These are phyloP conservation scores for Elsinoe ampelina DNA, from an alignment of 2,329 filamentous ascomycete species.

Conservation along the genomic window DNA sequence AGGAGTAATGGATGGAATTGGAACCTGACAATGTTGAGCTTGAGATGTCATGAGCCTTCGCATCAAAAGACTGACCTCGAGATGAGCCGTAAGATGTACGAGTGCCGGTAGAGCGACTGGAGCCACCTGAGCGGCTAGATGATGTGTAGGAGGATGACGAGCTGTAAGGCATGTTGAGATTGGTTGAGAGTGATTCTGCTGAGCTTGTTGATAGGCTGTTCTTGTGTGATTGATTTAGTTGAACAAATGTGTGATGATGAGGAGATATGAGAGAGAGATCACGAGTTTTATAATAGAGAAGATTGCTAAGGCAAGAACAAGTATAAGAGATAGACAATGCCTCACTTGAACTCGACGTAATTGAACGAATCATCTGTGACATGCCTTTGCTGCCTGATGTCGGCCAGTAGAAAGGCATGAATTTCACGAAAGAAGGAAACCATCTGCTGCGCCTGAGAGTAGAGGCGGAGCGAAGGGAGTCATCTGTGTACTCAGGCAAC, in stretches of 20 bases:
- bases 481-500: background rate
- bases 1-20: background rate
- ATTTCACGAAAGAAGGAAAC: background rate
- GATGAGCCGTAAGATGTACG: background rate
- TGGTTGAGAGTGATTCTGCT: background rate
- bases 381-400: background rate
- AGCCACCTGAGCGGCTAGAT: background rate
- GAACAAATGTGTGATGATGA: background rate
- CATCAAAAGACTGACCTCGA: background rate
- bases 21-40: background rate
- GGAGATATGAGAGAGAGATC: background rate
- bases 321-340: background rate
- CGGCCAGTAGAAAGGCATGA: background rate
- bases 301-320: background rate
- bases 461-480: background rate
- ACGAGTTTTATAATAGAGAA: background rate
- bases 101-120: background rate
- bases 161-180: background rate
- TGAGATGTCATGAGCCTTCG: background rate
- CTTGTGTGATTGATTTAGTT: background rate
- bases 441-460: background rate
- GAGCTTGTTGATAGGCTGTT: background rate
- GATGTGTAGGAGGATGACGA: background rate
- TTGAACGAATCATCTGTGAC: background rate
- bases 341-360: background rate